Evolutionary conservation across 179 eudicot species (phyloP), one percentile per base, ranked within the genome.

Genomic region (Silene vulgaris): DNA sequence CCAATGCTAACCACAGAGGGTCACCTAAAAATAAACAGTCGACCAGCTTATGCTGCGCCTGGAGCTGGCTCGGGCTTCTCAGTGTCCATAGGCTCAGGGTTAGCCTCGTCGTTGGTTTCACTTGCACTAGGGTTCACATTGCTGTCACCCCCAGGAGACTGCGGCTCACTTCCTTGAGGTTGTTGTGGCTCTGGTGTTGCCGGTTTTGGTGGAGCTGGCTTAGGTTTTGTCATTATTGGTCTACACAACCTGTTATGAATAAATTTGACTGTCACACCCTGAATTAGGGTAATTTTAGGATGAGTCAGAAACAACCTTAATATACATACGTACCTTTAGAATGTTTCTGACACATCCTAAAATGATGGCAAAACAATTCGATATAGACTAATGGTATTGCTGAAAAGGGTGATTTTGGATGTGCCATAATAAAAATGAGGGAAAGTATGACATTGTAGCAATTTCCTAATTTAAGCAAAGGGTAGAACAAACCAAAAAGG

Each of bases 151-250:
- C 81, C 86, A 50, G 78, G 85, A 40, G 86, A 73, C 37, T 75
- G 78, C 0, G 83, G 66, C 69, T 85, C 87, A 20, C 82, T 78
- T 9, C 79, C 83, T 69, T 80, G 87, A 20, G 87, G 37, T 20
- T 84, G 82, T 19, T 83, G 80, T n/a, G 87, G 75, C 70, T 87
- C 87, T 8, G 90, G 86, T 13, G 84, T 82, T 2, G 85, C 83
- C 37, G 89, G 87, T 82, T 89, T 89, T 8, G 86, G 88, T 19
- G 93, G 90, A 17, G 86, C 84, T 1, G 93, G 93, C 64, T 84
- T 89, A 1, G 96, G 91, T 76, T 89, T 90, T 8, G 75, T 90
- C 93, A 90, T 86, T 74, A 89, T 86, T 12, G 91, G 93, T 83
- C 88, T 84, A 69, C 93, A 89, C 16, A 86, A 62, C 91, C 96